phyloP scores from a whole-genome alignment of 108 stramenopile genomes.

The Chaetoceros tenuissimus region DNA sequence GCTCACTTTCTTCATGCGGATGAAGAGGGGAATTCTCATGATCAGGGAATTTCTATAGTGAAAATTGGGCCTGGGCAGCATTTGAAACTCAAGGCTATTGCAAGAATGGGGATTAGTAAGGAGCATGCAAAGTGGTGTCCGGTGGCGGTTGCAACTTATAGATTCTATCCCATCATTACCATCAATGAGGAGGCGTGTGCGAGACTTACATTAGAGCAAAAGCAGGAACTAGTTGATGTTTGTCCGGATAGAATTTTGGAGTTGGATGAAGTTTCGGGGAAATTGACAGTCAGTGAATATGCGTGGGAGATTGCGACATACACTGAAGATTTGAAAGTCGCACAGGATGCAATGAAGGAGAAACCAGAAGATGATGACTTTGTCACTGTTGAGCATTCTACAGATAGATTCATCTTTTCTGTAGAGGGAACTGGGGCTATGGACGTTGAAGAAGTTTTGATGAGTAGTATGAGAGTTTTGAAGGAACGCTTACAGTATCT shows the following conservation, averaged over 20 bases:
- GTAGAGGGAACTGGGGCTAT: slow-evolving; percentile 84
- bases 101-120: slow-evolving; percentile 91
- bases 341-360: slow-evolving; percentile 69
- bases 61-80: slow-evolving; percentile 92
- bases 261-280: slow-evolving; percentile 61
- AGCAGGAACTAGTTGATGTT: slow-evolving; percentile 75
- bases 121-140: slow-evolving; percentile 99
- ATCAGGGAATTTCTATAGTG: slow-evolving; percentile 85
- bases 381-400: slow-evolving; percentile 55
- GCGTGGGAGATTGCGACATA: slow-evolving; percentile 78
- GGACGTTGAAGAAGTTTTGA: slow-evolving; percentile 80
- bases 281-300: slow-evolving; percentile 58
- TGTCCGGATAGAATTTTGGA: slow-evolving; percentile 85
- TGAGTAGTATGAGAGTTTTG: slow-evolving; percentile 63
- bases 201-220: slow-evolving; percentile 83
- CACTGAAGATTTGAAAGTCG: slow-evolving; percentile 68
- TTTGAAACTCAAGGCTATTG: slow-evolving; percentile 88
- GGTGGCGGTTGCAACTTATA: slow-evolving; percentile 90
- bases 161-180: slow-evolving; percentile 86
- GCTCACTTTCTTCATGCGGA: slow-evolving; percentile 82
- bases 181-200: slow-evolving; percentile 83
- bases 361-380: slow-evolving; percentile 82
- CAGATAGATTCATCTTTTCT: slow-evolving; percentile 73
- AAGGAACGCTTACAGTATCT: slow-evolving; percentile 74
- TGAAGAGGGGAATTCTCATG: slow-evolving; percentile 76